Evolutionary conservation across 768 basidiomycete genomes (phyloP).

Genomic region (Kwoniella dendrophila): DNA sequence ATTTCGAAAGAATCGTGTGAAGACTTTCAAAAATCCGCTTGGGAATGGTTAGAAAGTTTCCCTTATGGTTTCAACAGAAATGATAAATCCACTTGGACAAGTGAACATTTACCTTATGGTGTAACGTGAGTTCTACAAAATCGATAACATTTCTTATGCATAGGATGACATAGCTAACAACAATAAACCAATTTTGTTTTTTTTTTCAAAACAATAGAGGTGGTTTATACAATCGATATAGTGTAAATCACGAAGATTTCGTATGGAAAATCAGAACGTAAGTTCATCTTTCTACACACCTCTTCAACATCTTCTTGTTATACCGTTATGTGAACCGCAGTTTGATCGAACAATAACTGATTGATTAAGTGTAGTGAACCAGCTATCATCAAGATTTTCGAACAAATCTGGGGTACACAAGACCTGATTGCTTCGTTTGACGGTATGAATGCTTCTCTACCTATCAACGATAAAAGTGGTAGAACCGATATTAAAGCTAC

Average conservation of each 20-base stretch:
- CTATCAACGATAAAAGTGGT: constrained; percentile 13
- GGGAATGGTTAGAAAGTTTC: constrained; percentile 51
- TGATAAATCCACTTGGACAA: constrained; percentile 44
- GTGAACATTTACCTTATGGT: constrained; percentile 42
- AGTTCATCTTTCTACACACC: neutral
- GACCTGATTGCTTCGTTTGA: constrained; percentile 45
- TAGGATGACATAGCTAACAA: no score
- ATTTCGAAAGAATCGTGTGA: constrained; percentile 37
- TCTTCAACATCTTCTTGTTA: no score
- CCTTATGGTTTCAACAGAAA: constrained; percentile 49
- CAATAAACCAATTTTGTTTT: constrained; percentile 30
- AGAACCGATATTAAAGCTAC: constrained; percentile 21
- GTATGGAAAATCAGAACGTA: constrained; percentile 33
- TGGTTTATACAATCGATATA: constrained; percentile 42
- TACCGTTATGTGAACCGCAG: no score
- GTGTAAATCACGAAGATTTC: constrained; percentile 28
- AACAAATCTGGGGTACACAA: constrained; percentile 51
- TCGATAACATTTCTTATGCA: constrained; percentile 35
- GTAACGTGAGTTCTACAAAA: constrained; percentile 37
- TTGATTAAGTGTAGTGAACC: constrained; percentile 35
- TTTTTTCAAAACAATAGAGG: constrained; percentile 39
- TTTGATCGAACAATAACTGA: no score
- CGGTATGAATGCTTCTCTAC: constrained; percentile 33
- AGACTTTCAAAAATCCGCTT: constrained; percentile 9
- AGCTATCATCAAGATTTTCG: constrained; percentile 45